Base-by-base conservation (phyloP, 2,329 filamentous ascomycete genomes). In the Sarocladium brachiariae region DNA sequence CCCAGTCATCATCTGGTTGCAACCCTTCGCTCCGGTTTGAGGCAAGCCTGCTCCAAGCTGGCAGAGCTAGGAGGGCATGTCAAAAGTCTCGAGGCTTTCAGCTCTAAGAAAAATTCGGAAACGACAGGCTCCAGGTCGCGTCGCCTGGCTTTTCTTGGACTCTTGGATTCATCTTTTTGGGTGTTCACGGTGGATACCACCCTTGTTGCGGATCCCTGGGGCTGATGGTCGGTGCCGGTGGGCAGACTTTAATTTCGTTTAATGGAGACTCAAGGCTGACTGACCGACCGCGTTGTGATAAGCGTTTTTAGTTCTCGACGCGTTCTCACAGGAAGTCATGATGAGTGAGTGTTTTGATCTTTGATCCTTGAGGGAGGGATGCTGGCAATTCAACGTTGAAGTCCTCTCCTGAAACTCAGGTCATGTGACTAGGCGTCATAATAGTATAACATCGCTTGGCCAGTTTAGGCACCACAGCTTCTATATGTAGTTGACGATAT, bases 181-280 rank as follows among this genome's bases (percentile, higher is more conserved):
- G n/a, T 43, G 3, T 43, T 43, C 39, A 43, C 39, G 39, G 39
- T 43, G 21, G 39, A 43, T 18, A n/a, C 43, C 33, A 47, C 25
- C 10, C 43, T 14, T 19, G 10, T 5, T 21, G 43, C 43, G 43
- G 43, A 33, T 33, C 3, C 24, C 25, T 47, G 21, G 19, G 43
- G 27, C n/a, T 25, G n/a, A 27, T 13, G 43, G 16, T 33, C n/a
- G 43, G 43, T 25, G n/a, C 14, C 9, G 43, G 16, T 33, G 27
- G 43, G 43, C 43, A 23, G 43, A 31, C 27, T 47, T 16, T 47
- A 47, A 47, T 47, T 47, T 47, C 43, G 25, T 47, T 33, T 33
- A 47, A 24, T 23, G 43, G 43, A 19, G 8, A 2, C 4, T 33
- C 43, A 47, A 47, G 43, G 43, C 43, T 47, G 43, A 47, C 43